Base-by-base conservation (phyloP, 2,329 filamentous ascomycete genomes). In the Aurifilum marmelostoma region DNA sequence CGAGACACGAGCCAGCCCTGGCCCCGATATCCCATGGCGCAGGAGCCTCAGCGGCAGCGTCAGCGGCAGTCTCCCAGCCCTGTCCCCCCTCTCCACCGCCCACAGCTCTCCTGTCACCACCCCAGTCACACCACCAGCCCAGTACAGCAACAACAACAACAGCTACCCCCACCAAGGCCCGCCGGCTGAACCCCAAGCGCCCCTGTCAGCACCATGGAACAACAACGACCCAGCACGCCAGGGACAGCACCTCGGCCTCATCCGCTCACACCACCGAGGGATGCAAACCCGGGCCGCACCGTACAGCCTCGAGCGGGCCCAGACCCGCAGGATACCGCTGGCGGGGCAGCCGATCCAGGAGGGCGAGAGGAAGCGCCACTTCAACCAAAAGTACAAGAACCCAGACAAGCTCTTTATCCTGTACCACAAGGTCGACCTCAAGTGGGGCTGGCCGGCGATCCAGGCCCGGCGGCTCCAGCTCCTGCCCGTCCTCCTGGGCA, bases 401-500 rank as follows among this genome's bases (percentile, higher is more conserved):
- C 63, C 66, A 11, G 68, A 66, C 66, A 70, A 66, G 66, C 66
- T 68, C 18, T 70, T 71, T 52, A 71, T 71, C 63, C 58, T 71
- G 29, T 70, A 70, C 66, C 58, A 65, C 60, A 69, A 67, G 61
- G 69, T 67, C 34, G 69, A 71, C 69, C 66, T 65, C 32, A 61
- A 59, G 67, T 67, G 62, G 67, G 67, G 67, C 8, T 71, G 69
- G 69, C 62, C 65, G 37, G 56, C 61, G n/a, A 71, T 71, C 61
- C 68, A 66, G 54, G 29, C 24, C 16, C 67, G 47, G 52, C 69
- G 69, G 11, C 67, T 69, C 43, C 41, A 69, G 61, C 37, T 69
- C 60, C 67, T 71, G n/a, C 64, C 69, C 2, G 43, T 65, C 34
- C 65, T 71, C 32, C 63, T 69, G 29, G 64, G 64, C 61, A 52